Percentiles rank a stretch among this genome's conserved stretches.
phyloP scores from a whole-genome alignment of 805 yeast species.

The Wickerhamiella hasegawae region DNA sequence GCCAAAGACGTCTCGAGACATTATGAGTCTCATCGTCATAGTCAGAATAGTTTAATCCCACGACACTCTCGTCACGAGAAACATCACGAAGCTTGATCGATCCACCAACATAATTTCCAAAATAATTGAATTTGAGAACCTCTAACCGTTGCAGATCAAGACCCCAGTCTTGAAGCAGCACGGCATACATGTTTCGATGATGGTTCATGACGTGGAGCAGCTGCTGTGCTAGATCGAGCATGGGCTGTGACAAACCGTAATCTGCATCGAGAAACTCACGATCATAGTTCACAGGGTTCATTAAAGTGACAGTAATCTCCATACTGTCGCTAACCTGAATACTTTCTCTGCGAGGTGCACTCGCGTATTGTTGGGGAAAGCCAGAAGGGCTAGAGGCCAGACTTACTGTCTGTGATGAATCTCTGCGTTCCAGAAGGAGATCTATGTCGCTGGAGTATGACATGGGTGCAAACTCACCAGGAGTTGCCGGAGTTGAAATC shows the following conservation, averaged over 20 bases:
- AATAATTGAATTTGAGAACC: slow-evolving; percentile 39
- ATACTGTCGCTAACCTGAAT: neutral
- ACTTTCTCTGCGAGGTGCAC: too few species aligned
- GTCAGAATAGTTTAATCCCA: neutral
- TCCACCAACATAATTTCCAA: neutral
- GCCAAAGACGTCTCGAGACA: neutral
- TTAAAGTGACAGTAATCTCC: neutral
- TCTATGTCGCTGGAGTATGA: too few species aligned
- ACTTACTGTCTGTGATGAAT: too few species aligned
- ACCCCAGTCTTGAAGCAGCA: slow-evolving; percentile 69
- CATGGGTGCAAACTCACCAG: too few species aligned
- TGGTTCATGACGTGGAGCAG: neutral
- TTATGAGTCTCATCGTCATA: neutral
- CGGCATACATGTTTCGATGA: slow-evolving; percentile 52
- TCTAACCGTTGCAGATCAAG: slow-evolving; percentile 66
- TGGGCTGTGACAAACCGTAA: neutral
- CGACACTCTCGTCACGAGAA: neutral
- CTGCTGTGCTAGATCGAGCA: neutral
- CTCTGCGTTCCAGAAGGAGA: too few species aligned
- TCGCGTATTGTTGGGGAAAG: too few species aligned
- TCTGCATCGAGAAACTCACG: neutral
- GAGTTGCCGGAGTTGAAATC: too few species aligned
- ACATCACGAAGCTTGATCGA: neutral
- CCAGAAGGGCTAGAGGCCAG: too few species aligned
- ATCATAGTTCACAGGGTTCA: slow-evolving; percentile 1